A percentile compares a stretch with the other conserved stretches of the same genome.
Conservation (phyloP, 2,329 filamentous ascomycete species). For the Trichoderma pleuroti region DNA sequence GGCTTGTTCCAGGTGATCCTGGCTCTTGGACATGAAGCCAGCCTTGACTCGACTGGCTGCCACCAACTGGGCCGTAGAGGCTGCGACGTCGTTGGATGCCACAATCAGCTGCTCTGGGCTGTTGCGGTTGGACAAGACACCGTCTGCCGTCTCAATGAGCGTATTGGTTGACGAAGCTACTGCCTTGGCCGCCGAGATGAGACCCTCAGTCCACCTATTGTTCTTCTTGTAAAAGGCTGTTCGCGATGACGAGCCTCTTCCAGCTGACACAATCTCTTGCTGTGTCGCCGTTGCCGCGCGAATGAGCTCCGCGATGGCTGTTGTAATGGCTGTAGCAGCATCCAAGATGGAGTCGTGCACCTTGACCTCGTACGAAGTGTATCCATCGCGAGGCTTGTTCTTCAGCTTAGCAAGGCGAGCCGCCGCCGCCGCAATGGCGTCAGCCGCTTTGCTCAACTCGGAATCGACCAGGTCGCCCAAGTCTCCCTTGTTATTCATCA, state of each 20-base stretch:
- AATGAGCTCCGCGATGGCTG: conserved; percentile 89
- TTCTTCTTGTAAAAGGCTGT: conserved; percentile 99
- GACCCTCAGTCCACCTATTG: conserved; percentile 96
- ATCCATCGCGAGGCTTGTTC: conserved; percentile 94
- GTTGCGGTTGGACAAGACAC: conserved; percentile 87
- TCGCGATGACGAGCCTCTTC: conserved; percentile 78
- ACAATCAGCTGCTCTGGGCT: conserved; percentile 96
- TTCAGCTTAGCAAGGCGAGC: conserved; percentile 85
- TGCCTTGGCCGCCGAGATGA: conserved; percentile 95
- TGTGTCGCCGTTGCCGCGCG: conserved; percentile 91
- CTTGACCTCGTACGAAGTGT: conserved; percentile 92
- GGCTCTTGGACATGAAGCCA: conserved; percentile 95
- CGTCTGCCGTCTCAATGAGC: conserved; percentile 96
- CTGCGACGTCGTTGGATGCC: conserved; percentile 93
- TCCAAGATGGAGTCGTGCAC: conserved; percentile 95
- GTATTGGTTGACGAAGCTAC: conserved; percentile 92
- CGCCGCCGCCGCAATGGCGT: conserved; percentile 89
- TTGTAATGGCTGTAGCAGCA: conserved; percentile 88
- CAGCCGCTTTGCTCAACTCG: conserved; percentile 88
- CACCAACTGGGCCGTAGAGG: conserved; percentile 92
- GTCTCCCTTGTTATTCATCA: conserved; percentile 76
- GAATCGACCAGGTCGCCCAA: conserved; percentile 88
- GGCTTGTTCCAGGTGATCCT: conserved; percentile 85
- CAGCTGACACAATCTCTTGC: conserved; percentile 93
- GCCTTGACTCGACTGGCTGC: conserved; percentile 95